phyloP scores from a whole-genome alignment of 139 green algal species.

The Chlorella ohadii region DNA sequence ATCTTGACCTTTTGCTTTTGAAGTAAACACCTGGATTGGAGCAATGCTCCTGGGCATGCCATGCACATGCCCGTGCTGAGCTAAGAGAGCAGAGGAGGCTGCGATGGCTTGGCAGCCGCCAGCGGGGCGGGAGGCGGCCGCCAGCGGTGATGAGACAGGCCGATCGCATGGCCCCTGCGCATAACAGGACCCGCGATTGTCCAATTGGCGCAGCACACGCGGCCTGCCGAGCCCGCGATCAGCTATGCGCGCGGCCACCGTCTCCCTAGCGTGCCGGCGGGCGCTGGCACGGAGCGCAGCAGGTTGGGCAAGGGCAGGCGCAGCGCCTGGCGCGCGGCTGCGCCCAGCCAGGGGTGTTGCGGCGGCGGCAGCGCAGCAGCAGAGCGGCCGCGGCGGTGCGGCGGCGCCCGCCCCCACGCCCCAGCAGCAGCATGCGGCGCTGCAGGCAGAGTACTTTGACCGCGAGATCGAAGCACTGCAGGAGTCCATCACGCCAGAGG shows the following conservation, averaged over 20 bases:
- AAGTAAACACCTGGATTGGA: too few relatives aligned
- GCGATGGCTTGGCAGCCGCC: too few relatives aligned
- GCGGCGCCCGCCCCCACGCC: background rate
- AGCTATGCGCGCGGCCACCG: background rate
- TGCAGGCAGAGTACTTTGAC: constrained; percentile 33
- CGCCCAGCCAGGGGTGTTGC: background rate
- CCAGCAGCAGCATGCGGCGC: constrained; percentile 6
- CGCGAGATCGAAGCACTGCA: background rate
- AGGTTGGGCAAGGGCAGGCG: background rate
- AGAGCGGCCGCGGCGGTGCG: background rate
- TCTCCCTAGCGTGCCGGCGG: background rate
- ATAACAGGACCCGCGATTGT: too few relatives aligned
- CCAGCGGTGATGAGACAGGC: too few relatives aligned
- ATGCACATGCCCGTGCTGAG: too few relatives aligned
- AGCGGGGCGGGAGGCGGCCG: too few relatives aligned
- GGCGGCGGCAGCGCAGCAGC: background rate
- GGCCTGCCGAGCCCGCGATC: too few relatives aligned
- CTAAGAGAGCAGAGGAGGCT: too few relatives aligned
- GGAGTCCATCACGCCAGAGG: constrained; percentile 29
- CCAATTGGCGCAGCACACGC: too few relatives aligned
- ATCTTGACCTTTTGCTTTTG: too few relatives aligned
- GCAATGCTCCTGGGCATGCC: too few relatives aligned
- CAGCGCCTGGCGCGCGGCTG: background rate
- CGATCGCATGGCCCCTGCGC: too few relatives aligned
- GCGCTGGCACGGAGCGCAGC: background rate